These are phyloP conservation scores for Macrolepiota fuliginosa DNA, from an alignment of 768 basidiomycete genomes.

Conservation along the genomic window DNA sequence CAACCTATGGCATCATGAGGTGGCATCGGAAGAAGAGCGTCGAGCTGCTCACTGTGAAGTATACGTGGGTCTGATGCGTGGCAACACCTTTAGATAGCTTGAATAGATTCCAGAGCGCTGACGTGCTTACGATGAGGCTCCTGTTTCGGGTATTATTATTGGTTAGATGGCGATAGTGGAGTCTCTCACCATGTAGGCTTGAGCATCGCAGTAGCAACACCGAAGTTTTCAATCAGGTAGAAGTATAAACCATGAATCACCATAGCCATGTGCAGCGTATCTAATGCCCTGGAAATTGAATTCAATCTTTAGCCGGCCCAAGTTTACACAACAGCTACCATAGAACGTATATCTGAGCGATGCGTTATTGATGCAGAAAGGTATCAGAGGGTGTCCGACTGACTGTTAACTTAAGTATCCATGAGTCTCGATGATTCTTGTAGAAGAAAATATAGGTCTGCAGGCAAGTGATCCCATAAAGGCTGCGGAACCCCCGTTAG, in stretches of 20 bases:
- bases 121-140: slow-evolving; percentile 2
- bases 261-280: slow-evolving; percentile 31
- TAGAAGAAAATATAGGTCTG: slow-evolving; percentile 40
- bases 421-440: slow-evolving; percentile 25
- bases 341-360: slow-evolving; percentile 21
- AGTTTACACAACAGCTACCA: slow-evolving; percentile 19
- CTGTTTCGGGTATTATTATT: not conserved
- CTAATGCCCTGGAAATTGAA: slow-evolving; percentile 26
- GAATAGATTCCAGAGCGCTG: not conserved
- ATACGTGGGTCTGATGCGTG: slow-evolving; percentile 14
- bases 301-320: not conserved
- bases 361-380: not conserved
- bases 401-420: slow-evolving; percentile 29
- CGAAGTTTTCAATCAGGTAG: slow-evolving; percentile 33
- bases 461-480: slow-evolving; percentile 40
- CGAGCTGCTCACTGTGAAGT: slow-evolving; percentile 19
- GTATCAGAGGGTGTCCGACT: slow-evolving; percentile 6
- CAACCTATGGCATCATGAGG: slow-evolving; percentile 10
- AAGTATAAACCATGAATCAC: slow-evolving; percentile 32
- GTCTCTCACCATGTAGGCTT: slow-evolving; percentile 26
- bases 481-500: slow-evolving; percentile 20
- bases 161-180: not conserved
- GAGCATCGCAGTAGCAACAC: slow-evolving; percentile 23
- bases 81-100: not conserved
- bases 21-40: not conserved